A percentile compares a stretch with the other conserved stretches of the same genome.
Conservation (phyloP, 495 filamentous ascomycete genomes). For the Penicillium paxilli region DNA sequence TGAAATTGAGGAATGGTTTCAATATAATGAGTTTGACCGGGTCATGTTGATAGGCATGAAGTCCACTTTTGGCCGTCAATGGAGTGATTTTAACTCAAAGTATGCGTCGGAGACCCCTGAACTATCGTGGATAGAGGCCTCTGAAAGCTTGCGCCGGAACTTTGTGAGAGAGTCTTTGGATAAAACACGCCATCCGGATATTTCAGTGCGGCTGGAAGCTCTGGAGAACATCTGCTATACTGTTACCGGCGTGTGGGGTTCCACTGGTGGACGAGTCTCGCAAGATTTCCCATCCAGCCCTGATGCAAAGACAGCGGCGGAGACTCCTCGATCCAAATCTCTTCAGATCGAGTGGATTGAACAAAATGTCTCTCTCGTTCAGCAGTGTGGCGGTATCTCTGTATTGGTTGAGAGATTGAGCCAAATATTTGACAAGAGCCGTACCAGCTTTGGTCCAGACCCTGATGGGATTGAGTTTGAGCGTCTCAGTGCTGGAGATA, state of each 20-base stretch:
- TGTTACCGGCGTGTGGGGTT: conserved; percentile 73
- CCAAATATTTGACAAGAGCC: conserved; percentile 54
- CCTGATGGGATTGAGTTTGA: conserved; percentile 34
- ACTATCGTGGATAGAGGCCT: conserved; percentile 53
- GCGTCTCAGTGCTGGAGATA: conserved; percentile 29
- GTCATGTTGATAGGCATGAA: conserved; percentile 66
- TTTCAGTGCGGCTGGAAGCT: conserved; percentile 56
- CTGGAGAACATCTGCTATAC: conserved; percentile 78
- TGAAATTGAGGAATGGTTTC: conserved; percentile 96
- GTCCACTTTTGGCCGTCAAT: conserved; percentile 67
- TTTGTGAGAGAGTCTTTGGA: conserved; percentile 47
- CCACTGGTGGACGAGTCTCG: conserved; percentile 58
- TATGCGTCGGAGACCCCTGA: conserved; percentile 32
- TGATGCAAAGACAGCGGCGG: conserved; percentile 28
- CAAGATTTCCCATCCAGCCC: conserved; percentile 27
- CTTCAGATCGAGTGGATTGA: conserved; percentile 72
- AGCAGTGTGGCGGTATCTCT: conserved; percentile 59
- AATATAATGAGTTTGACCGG: conserved; percentile 78
- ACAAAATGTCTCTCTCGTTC: conserved; percentile 58
- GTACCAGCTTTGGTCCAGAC: conserved; percentile 25
- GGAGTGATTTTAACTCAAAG: conserved; percentile 48
- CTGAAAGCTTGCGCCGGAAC: conserved; percentile 38
- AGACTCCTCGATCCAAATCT: conserved; percentile 47
- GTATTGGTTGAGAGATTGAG: conserved; percentile 61
- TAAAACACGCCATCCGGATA: conserved; percentile 48